Evolutionary conservation across 2,329 filamentous ascomycete species (phyloP), one percentile per base, ranked within the genome.

Genomic region (Ophiosphaerella herpotricha): DNA sequence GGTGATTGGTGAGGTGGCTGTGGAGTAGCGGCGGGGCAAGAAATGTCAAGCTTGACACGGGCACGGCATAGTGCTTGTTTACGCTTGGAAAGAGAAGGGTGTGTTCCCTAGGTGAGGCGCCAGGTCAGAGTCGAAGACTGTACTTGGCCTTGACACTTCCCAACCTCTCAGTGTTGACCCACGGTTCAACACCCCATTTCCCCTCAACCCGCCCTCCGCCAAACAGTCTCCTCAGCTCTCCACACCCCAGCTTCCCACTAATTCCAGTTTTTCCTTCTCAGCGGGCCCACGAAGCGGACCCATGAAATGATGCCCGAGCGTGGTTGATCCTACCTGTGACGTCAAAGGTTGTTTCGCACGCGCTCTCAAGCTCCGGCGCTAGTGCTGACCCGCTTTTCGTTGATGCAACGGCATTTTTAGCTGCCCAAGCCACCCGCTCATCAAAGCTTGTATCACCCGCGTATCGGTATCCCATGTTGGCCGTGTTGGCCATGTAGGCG

Each of bases 331-430:
- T 52, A 51, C 49, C 21, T 41, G 23, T 52, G 58, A 60, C 60
- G 60, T 63, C 54, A 58, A 31, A 29, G 7, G 26, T 29, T 29
- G 26, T 29, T 29, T 29, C 26, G 26, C 6, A 8, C 26, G 11
- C 26, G 11, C 26, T 4, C 18, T 21, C 4, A 21, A 21, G 16
- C 16, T 29, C 11, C 26, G 9, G 11, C 26, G 42, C 39, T 57
- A 57, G 56, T 47, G 49, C 50, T 26, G 55, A 13, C 55, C 63
- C 63, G 50, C 48, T 59, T 55, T 63, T 60, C 39, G 39, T 35
- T 40, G 45, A 56, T 64, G 61, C 55, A 63, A 60, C 58, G 47
- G 42, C 34, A 50, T 45, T 32, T 29, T 39, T 60, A 60, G 58
- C 34, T 13, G 42, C 35, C 29, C 32, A 57, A 50, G 54, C 51